Percentiles rank a stretch among this genome's conserved stretches.
These are phyloP conservation scores for Eleusine indica DNA, from an alignment of 176 grass and related monocot genomes.

Conservation along the genomic window DNA sequence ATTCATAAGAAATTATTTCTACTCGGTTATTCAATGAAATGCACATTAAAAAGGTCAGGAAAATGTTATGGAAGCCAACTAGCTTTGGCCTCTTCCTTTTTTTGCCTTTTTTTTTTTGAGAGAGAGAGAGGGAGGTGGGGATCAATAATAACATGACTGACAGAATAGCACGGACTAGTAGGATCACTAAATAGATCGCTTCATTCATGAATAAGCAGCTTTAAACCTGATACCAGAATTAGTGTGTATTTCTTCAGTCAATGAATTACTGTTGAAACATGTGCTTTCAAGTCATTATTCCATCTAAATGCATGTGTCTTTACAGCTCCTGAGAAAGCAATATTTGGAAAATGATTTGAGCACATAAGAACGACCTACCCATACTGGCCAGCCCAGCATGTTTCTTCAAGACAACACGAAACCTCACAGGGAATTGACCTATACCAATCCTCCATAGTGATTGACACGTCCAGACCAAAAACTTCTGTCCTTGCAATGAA, in stretches of 20 bases:
- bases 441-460: conserved; percentile 17
- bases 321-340: neutral
- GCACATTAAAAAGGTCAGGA: neutral
- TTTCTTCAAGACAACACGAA: conserved; percentile 33
- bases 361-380: neutral
- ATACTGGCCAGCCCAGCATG: conserved; percentile 1
- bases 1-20: neutral
- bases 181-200: neutral
- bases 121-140: no score
- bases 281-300: neutral
- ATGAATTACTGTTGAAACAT: neutral
- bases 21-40: neutral
- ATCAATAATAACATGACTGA: neutral
- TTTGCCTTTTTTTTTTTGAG: no score
- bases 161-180: neutral
- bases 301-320: neutral
- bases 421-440: conserved; percentile 21
- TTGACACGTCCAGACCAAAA: conserved; percentile 28
- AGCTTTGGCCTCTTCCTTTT: neutral
- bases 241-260: neutral
- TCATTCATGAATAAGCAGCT: neutral
- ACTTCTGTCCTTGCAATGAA: conserved; percentile 17
- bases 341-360: neutral
- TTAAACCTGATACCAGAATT: neutral
- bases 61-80: neutral